Evolutionary conservation across 108 stramenopile genomes (phyloP).

Genomic region (Pelagomonas calceolata): DNA sequence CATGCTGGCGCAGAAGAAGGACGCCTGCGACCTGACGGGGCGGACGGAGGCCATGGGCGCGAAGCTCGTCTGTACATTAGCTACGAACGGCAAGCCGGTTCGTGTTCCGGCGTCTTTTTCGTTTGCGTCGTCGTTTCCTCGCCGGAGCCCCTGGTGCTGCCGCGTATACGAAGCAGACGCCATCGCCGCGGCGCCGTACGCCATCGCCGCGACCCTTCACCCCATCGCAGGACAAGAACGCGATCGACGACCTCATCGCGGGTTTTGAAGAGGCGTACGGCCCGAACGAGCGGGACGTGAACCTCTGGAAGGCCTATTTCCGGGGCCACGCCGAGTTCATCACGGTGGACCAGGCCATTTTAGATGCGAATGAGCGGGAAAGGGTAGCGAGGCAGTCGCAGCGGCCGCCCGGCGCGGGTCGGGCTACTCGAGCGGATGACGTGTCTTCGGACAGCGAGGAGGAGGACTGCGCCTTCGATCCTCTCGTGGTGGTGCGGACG

Average conservation of each 20-base stretch:
- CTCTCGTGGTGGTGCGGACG: conserved; percentile 47
- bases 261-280: conserved; percentile 51
- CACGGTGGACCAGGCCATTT: conserved; percentile 24
- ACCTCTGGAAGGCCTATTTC: conserved; percentile 73
- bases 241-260: conserved; percentile 60
- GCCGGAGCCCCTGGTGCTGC: too few relatives aligned
- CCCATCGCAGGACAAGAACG: conserved; percentile 50
- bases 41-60: conserved; percentile 37
- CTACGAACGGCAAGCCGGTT: conserved; percentile 36
- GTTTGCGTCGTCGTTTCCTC: too few relatives aligned
- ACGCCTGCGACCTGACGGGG: conserved; percentile 41
- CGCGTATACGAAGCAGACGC: too few relatives aligned
- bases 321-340: conserved; percentile 55
- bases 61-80: conserved; percentile 34
- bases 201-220: too few relatives aligned
- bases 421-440: conserved; percentile 50
- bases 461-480: conserved; percentile 51
- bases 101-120: too few relatives aligned
- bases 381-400: conserved; percentile 34
- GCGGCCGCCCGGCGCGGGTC: conserved; percentile 36
- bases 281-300: conserved; percentile 43
- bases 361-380: conserved; percentile 33
- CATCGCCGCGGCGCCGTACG: too few relatives aligned
- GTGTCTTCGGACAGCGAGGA: conserved; percentile 62
- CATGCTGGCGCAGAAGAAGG: conserved; percentile 48